These are phyloP conservation scores for Tylopilus sp. DNA, from an alignment of 1,284 basidiomycete species.

Conservation along the genomic window DNA sequence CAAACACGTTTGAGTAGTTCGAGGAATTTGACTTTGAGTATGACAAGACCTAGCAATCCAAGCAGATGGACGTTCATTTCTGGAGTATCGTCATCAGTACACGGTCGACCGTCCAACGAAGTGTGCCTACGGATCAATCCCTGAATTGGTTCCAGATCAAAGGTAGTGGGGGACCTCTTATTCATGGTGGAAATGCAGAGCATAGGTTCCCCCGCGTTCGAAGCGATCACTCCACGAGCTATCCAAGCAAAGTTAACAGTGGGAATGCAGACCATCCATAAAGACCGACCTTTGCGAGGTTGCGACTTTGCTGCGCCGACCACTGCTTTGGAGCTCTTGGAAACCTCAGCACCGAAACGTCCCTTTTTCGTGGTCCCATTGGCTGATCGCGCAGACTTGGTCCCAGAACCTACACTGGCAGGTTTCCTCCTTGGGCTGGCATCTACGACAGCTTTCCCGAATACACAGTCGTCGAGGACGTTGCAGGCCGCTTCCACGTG, in stretches of 20 bases:
- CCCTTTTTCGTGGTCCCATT: conserved; percentile 32
- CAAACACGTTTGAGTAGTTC: conserved; percentile 46
- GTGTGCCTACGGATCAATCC: conserved; percentile 20
- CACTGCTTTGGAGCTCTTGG: conserved; percentile 12
- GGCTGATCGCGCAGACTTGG: conserved; percentile 3
- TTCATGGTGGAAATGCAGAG: neutral
- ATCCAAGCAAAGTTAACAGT: neutral
- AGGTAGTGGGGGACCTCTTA: conserved; percentile 26
- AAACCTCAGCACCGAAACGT: conserved; percentile 6
- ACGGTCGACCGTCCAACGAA: neutral
- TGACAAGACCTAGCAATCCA: conserved; percentile 53
- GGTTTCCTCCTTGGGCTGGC: conserved; percentile 25
- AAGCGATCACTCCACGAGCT: conserved; percentile 38
- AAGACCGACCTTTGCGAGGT: conserved; percentile 39
- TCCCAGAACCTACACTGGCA: neutral
- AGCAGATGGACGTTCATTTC: conserved; percentile 64
- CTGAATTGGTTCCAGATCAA: conserved; percentile 37
- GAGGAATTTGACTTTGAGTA: conserved; percentile 56
- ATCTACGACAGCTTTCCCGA: conserved; percentile 1
- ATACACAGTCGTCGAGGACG: conserved; percentile 42
- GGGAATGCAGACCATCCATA: no score
- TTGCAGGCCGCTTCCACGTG: conserved; percentile 51
- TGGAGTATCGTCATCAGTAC: conserved; percentile 9
- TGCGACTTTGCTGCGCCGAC: conserved; percentile 40
- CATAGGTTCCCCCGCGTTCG: conserved; percentile 31